Conservation (phyloP, 805 yeast genomes). For the Hanseniaspora clermontiae region DNA sequence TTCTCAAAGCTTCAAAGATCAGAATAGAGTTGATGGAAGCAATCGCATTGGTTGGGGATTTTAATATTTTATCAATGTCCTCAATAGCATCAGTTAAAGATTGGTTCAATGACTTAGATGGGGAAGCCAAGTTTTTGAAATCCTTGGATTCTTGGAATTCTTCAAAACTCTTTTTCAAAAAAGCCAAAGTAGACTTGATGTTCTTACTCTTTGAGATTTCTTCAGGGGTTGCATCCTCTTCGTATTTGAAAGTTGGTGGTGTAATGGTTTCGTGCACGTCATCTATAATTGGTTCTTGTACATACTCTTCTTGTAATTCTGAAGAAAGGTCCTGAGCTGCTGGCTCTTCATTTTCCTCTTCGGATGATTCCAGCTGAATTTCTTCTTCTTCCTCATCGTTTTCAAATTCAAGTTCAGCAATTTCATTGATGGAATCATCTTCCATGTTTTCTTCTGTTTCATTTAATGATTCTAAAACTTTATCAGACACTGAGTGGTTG, state of each 20-base stretch:
- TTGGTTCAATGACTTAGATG: constrained; percentile 20
- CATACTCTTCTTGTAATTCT: constrained; percentile 16
- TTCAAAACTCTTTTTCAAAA: constrained; percentile 49
- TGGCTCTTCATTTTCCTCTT: constrained; percentile 22
- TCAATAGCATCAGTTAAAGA: constrained; percentile 26
- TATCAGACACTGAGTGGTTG: constrained; percentile 14
- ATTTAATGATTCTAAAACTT: not conserved
- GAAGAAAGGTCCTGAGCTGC: constrained; percentile 22
- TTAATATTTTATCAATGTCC: constrained; percentile 22
- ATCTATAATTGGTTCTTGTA: constrained; percentile 11
- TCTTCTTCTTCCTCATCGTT: constrained; percentile 1
- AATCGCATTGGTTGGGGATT: constrained; percentile 14
- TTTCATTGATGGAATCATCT: not conserved
- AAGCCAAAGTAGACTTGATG: constrained; percentile 26
- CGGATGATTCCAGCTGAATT: constrained; percentile 21
- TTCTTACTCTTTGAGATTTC: constrained; percentile 17
- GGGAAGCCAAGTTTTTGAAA: constrained; percentile 35
- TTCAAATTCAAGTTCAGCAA: not conserved
- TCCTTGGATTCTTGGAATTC: constrained; percentile 48
- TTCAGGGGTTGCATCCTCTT: constrained; percentile 18
- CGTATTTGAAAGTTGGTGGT: constrained; percentile 16
- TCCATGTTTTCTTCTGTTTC: constrained; percentile 9
- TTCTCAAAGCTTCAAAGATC: constrained; percentile 68
- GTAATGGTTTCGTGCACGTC: constrained; percentile 1
- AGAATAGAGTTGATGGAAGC: constrained; percentile 33